Conservation (phyloP, 805 yeast species). For the Lipomyces spencermartinsiae region DNA sequence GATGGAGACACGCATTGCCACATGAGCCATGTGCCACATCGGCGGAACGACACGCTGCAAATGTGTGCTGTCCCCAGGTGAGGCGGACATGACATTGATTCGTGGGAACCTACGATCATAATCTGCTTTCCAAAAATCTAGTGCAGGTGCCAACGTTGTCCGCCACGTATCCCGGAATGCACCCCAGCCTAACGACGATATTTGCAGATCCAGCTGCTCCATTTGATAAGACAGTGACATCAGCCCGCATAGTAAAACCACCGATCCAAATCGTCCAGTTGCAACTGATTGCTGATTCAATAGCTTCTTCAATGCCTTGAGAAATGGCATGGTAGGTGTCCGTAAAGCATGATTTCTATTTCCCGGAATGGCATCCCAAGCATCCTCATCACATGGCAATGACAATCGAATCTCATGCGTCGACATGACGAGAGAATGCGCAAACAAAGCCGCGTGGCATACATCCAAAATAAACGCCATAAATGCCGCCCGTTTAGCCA, state of each 20-base stretch:
- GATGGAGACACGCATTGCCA: constrained; percentile 64
- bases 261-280: constrained; percentile 66
- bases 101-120: constrained; percentile 39
- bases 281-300: constrained; percentile 58
- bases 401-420: constrained; percentile 67
- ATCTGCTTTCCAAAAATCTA: constrained; percentile 66
- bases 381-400: constrained; percentile 66
- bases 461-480: constrained; percentile 84
- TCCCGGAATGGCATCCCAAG: constrained; percentile 56
- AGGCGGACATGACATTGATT: background rate
- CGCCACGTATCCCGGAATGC: constrained; percentile 64
- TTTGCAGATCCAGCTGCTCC: constrained; percentile 73
- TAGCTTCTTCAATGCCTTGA: constrained; percentile 62
- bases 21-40: constrained; percentile 36
- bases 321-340: constrained; percentile 51
- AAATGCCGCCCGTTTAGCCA: constrained; percentile 75
- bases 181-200: constrained; percentile 54
- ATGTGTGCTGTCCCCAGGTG: constrained; percentile 6
- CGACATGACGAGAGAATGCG: constrained; percentile 67
- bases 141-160: constrained; percentile 69
- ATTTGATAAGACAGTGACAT: constrained; percentile 71
- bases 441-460: constrained; percentile 76
- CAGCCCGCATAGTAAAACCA: constrained; percentile 69
- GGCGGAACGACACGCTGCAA: constrained; percentile 32
- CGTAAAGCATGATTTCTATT: constrained; percentile 39